Percentiles rank a stretch among this genome's conserved stretches.
Evolutionary conservation across 2,329 filamentous ascomycete species (phyloP).

Genomic region (Pseudohalonectria lignicola): DNA sequence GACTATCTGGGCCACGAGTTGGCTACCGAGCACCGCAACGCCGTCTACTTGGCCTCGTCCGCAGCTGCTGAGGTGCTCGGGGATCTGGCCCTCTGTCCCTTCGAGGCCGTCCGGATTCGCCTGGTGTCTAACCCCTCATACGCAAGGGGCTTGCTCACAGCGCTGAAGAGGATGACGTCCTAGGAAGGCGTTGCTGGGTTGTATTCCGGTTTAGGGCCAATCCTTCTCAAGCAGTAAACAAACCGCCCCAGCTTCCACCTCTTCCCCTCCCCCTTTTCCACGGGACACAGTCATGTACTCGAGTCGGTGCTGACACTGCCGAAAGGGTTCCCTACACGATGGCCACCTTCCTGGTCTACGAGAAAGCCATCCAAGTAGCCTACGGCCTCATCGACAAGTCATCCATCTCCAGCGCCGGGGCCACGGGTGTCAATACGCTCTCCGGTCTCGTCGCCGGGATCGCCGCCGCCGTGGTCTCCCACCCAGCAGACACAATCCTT

Average conservation of each 20-base stretch:
- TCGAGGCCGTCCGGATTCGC: slow-evolving; percentile 78
- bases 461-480: slow-evolving; percentile 68
- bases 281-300: no score
- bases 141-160: slow-evolving; percentile 59
- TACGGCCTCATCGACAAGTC: slow-evolving; percentile 57
- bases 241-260: no score
- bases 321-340: slow-evolving; percentile 78
- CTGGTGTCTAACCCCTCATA: slow-evolving; percentile 71
- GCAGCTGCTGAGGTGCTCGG: slow-evolving; percentile 49
- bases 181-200: slow-evolving; percentile 66
- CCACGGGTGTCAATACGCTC: slow-evolving; percentile 59
- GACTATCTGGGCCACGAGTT: slow-evolving; percentile 60
- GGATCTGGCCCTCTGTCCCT: slow-evolving; percentile 69
- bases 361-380: slow-evolving; percentile 64
- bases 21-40: slow-evolving; percentile 59
- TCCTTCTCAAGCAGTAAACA: slow-evolving; percentile 64
- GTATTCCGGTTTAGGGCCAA: slow-evolving; percentile 74
- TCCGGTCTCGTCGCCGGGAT: slow-evolving; percentile 48
- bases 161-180: slow-evolving; percentile 64
- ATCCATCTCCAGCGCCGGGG: slow-evolving; percentile 47
- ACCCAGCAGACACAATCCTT: slow-evolving; percentile 80
- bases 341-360: slow-evolving; percentile 81
- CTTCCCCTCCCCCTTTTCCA: no score
- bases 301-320: no score
- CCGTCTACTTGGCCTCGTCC: slow-evolving; percentile 57